phyloP scores from a whole-genome alignment of 2,329 filamentous ascomycete species.

The Didymella exigua region DNA sequence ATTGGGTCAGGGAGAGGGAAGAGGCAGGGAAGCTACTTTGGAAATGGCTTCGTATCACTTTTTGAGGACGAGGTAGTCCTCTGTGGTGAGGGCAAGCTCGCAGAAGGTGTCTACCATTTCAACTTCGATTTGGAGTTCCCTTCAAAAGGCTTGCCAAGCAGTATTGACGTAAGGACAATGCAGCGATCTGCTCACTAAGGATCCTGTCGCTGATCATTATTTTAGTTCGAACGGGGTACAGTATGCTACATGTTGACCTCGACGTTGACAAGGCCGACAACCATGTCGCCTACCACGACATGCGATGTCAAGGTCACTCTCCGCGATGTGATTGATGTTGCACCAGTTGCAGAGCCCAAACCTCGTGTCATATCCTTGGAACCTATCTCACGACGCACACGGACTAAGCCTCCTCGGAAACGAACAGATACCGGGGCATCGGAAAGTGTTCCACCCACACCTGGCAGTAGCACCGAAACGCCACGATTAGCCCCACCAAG shows the following conservation, averaged over 20 bases:
- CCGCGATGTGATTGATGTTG: constrained; percentile 84
- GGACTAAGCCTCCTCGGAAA: constrained; percentile 58
- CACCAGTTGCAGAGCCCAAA: constrained; percentile 72
- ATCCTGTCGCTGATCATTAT: constrained; percentile 23
- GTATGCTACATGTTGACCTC: constrained; percentile 91
- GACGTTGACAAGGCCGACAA: constrained; percentile 85
- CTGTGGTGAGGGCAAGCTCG: constrained; percentile 77
- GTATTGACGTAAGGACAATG: constrained; percentile 77
- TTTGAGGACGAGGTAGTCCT: constrained; percentile 83
- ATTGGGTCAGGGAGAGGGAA: constrained; percentile 61
- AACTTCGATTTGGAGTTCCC: constrained; percentile 76
- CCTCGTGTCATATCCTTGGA: constrained; percentile 85
- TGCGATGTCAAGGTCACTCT: constrained; percentile 83
- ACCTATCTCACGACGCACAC: constrained; percentile 75
- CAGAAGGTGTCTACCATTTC: constrained; percentile 78
- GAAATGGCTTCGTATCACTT: constrained; percentile 78
- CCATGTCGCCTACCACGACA: constrained; percentile 78
- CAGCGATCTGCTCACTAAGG: constrained; percentile 8
- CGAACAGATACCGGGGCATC: constrained; percentile 21
- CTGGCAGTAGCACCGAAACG: constrained; percentile 24
- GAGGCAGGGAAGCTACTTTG: constrained; percentile 64
- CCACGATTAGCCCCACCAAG: constrained; percentile 26
- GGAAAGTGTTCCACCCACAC: constrained; percentile 23
- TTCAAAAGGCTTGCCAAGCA: constrained; percentile 76
- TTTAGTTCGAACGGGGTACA: constrained; percentile 90